Base-by-base conservation (phyloP, 1,284 basidiomycete genomes). In the Phylloporus sp. region DNA sequence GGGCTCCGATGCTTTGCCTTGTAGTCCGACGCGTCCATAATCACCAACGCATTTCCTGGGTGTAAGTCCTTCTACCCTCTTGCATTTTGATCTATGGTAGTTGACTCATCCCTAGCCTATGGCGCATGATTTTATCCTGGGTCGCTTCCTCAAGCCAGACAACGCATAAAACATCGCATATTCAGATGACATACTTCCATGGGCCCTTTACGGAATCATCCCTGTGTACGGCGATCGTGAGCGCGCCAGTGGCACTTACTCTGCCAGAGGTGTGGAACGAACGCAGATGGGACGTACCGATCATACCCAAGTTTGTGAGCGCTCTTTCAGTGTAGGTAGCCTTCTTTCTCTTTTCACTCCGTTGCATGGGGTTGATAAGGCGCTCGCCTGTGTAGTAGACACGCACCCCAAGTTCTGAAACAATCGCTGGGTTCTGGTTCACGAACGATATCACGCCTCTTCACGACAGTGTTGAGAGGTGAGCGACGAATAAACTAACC, bases 151-250 rank as follows among this genome's bases (percentile, higher is more conserved):
- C 15, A 39, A 69, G 29, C 63, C 66, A 0, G 68, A 75, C 47
- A 69, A 74, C 55, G 66, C 45, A 8, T 61, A 69, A 19, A 53
- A 72, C 29, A 68, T 77, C 25, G 43, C 58, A 3, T 74, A 6
- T 74, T 76, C 55, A 74, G 73, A 17, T 57, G 66, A 27, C 67
- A 72, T 3, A 72, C 73, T 19, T 76, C 73, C 3, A 67, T 67
- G 4, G 73, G 74, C 1, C 57, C 62, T 71, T 74, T 65, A 67
- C 73, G 19, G 66, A 75, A 23, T 32, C 63, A 27, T 67, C 72
- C 20, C 55, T 72, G 47, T 77, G 72, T 72, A 66, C 27, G 5
- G 70, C 60, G 15, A 68, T 77, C 29, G 70, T 62, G n/a, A 53
- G 41, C 15, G 12, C 69, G 11, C 27, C 74, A 47, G 67, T 68